These are phyloP conservation scores for Trichoderma endophyticum DNA, from an alignment of 2,329 filamentous ascomycete genomes.

Conservation along the genomic window DNA sequence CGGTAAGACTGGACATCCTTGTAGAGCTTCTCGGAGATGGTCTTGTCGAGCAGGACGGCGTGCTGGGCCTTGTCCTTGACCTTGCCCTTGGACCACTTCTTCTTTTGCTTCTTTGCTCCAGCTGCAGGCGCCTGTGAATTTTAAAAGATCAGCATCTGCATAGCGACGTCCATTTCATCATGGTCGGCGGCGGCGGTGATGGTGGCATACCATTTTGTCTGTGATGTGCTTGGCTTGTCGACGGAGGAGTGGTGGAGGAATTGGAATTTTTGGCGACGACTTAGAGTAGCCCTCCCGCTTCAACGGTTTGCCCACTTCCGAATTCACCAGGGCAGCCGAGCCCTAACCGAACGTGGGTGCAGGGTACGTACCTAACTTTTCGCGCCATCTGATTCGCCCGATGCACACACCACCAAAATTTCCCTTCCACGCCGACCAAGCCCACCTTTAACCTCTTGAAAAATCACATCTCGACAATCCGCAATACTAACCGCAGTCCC, in stretches of 20 bases:
- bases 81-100: slow-evolving; percentile 56
- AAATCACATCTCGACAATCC: slow-evolving; percentile 38
- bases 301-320: slow-evolving; percentile 26
- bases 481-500: slow-evolving; percentile 38
- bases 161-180: background rate
- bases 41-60: slow-evolving; percentile 98
- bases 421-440: slow-evolving; percentile 33
- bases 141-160: slow-evolving; percentile 24
- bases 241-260: slow-evolving; percentile 35
- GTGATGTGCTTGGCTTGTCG: slow-evolving; percentile 39
- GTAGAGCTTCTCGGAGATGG: slow-evolving; percentile 95
- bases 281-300: slow-evolving; percentile 31
- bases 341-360: slow-evolving; percentile 36
- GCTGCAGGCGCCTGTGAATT: slow-evolving; percentile 41
- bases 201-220: slow-evolving; percentile 43
- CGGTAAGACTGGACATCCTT: slow-evolving; percentile 99
- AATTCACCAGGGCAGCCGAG: slow-evolving; percentile 41
- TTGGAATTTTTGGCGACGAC: slow-evolving; percentile 30
- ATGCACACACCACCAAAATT: slow-evolving; percentile 37
- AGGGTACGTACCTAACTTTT: slow-evolving; percentile 30
- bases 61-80: slow-evolving; percentile 99
- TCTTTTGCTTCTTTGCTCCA: slow-evolving; percentile 51
- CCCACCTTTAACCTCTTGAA: slow-evolving; percentile 36
- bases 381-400: slow-evolving; percentile 36
- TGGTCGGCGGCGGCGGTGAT: slow-evolving; percentile 13